Base-by-base conservation (phyloP, 116 monocot genomes). In the Dioscorea cayenensis region DNA sequence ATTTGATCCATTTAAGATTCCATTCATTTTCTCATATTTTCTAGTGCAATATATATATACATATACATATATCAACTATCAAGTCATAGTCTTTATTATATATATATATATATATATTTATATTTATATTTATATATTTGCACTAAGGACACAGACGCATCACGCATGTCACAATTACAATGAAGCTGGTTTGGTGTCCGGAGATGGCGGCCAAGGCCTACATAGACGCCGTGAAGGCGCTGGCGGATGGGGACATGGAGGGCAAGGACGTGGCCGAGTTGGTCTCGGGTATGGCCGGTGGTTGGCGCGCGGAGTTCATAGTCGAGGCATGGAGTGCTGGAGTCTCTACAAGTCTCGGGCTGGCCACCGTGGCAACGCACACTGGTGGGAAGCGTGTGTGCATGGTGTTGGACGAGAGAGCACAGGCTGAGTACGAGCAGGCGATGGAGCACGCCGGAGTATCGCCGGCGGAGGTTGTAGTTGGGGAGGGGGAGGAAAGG, bases 101-200 rank as follows among this genome's bases (percentile, higher is more conserved):
- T 25, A 0, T 25, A 25, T 25, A 25, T 25, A 1, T 25, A 1
- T 25, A 25, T 25, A 25, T 17, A 5, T n/a, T n/a, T n/a, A n/a
- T n/a, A n/a, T n/a, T n/a, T 25, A 25, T 25, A 25, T 25, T 25
- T 25, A 25, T 32, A 32, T 32, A 32, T 32, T 32, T 32, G 32
- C 3, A 3, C 32, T 43, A 43, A 10, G 43, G 1, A 10, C 43
- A 43, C 4, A 9, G 7, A n/a, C n/a, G n/a, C n/a, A n/a, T n/a
- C n/a, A 25, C 43, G 8, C 43, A 43, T 1, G 43, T 43, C 43
- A 43, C 43, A 3, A 43, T 43, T 43, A 43, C 14, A 62, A 88
- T 88, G 88, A 88, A 88, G 78, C 68, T 88, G 19, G 84, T 77
- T 7, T 88, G 88, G 88, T 84, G 88, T 73, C 88, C 88, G 14